Evolutionary conservation across 148 eudicot species (phyloP), one percentile per base, ranked within the genome.

Genomic region (Polygonum maritimum): DNA sequence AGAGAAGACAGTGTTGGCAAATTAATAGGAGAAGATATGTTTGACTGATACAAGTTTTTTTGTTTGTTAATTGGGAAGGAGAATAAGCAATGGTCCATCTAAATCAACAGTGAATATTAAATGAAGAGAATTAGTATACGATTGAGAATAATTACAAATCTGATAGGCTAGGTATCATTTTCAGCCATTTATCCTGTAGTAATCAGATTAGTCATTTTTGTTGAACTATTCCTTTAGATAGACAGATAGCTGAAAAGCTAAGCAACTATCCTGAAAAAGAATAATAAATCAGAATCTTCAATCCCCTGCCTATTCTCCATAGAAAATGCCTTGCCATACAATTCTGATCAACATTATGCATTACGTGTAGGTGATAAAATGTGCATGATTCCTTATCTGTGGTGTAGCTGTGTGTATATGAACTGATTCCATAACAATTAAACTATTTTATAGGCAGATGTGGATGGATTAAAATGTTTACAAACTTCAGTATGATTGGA

Each of bases 121-220:
- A 60, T 60, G 60, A 54, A 54, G 60, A 60, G 31, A 13, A 67
- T 67, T 35, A 38, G 10, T 4, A 36, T 67, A 36, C 15, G 21
- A 36, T 35, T 9, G 41, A 0, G 44, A 16, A 16, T 36, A 15
- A 67, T 67, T 36, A 67, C 44, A 35, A 33, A 35, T 14, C 71
- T 67, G 71, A 67, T 67, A 67, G 44, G 71, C 71, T 67, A 15
- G 71, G 45, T 67, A 36, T 67, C 71, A 16, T 67, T 67, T 67
- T 67, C 71, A 67, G 71, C 71, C 71, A 36, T 67, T 15, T 36
- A 67, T 67, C 71, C 41, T 67, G 71, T 67, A 67, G 21, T 36
- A 36, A 36, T 67, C 71, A 67, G 38, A 67, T 36, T 35, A 67
- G 71, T 36, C 19, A 35, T 36, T 67, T 15, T 33, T 67, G 1